Evolutionary conservation across 2,329 filamentous ascomycete species (phyloP), one percentile per base, ranked within the genome.

Genomic region (Apiospora phragmitis): DNA sequence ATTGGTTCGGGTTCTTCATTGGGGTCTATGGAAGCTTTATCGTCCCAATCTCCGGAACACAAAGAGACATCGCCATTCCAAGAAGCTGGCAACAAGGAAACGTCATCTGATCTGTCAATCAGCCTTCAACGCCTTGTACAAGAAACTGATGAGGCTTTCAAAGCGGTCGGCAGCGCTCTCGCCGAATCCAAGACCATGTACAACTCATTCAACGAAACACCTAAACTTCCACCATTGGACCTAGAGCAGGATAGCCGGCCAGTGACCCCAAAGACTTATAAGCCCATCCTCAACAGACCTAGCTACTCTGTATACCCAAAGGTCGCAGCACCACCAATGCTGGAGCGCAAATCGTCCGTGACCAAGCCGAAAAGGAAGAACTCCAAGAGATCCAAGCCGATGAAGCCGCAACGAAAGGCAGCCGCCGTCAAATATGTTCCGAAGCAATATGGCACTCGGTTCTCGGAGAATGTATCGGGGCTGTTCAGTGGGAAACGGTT

Each of bases 401-500:
- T 79, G 75, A 75, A 74, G 71, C 70, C 74, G 66, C 75, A 71
- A 70, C 74, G 74, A 70, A 77, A 79, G 72, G 67, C 76, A 42
- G 69, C 72, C 65, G 65, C 74, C 24, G 67, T 70, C 41, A 79
- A 75, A 71, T 72, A 79, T 35, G 71, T 73, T 67, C 71, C 70
- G 62, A 81, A 77, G 72, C 45, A 68, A 38, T 77, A 75, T n/a
- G 78, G 77, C 29, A 77, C 85, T 59, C 82, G 85, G 79, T 88
- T 90, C 41, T 83, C 87, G 0, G 86, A 88, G 68, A 89, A 88
- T 72, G 83, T 91, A 74, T 83, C 86, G n/a, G 88, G 88, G 41
- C 80, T 89, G 14, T 84, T 91, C 71, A 86, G 82, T 55, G 85
- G 85, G 24, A 86, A 86, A 59, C 81, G 87, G 65, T 89, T 91